Evolutionary conservation across 257 asterid genomes (phyloP), one percentile per base, ranked within the genome.

Genomic region (Penstemon eatonii): DNA sequence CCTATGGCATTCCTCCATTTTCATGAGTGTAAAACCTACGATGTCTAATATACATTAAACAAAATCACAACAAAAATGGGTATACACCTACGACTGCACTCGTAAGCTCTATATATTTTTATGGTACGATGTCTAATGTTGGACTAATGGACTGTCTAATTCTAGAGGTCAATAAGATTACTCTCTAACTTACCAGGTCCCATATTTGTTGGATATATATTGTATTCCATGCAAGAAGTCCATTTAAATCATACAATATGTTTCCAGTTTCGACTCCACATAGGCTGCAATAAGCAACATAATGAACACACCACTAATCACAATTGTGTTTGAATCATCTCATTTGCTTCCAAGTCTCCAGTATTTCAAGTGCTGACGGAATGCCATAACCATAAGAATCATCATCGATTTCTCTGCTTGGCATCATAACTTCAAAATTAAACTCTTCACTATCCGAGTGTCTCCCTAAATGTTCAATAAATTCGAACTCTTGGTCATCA

Each of bases 291-390:
- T 63, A 50, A 4, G 37, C 43, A 49, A 64, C 19, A 39, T 19
- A 18, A 19, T 3, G 13, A 45, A 44, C 15, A 4, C n/a, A 49
- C 54, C 54, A 49, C 54, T 49, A 49, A 49, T 10, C 54, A 65
- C 70, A 75, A 25, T 67, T 42, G 11, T 60, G 63, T 49, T 69
- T 76, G 41, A 71, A 75, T 51, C n/a, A 66, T 55, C 74, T 61
- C 66, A 54, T 82, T 47, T 74, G 79, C 87, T 87, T 85, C 97
- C 99, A 93, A 42, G 44, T 71, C 69, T 88, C 81, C 59, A 90
- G 83, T 76, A 90, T 93, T 75, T 85, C 90, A 59, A 67, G 5
- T 1, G 95, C 97, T 5, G 96, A 85, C 40, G 96, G 99, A 49
- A 60, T 54, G 56, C 64, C 78, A 12, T 79, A 50, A 71, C 66